These are phyloP conservation scores for Pyropia yezoensis DNA, from an alignment of 23 red algal genomes.

Conservation along the genomic window DNA sequence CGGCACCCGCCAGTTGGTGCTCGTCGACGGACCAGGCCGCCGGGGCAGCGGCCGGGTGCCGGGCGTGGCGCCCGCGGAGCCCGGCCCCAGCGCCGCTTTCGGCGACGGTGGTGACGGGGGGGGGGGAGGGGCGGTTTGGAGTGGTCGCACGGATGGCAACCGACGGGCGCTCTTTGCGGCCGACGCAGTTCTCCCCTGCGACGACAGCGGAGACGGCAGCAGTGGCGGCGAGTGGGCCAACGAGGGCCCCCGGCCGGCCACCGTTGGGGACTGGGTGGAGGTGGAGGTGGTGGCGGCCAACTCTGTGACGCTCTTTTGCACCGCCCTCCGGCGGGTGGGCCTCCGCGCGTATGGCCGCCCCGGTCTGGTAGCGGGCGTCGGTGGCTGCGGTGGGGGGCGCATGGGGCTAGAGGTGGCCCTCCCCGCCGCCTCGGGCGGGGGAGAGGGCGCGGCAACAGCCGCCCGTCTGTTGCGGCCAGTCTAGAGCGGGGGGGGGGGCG, in stretches of 20 bases:
- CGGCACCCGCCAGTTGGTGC: conserved; percentile 11
- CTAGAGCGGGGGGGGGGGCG: too few relatives aligned
- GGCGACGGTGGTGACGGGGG: neutral
- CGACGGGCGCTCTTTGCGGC: conserved; percentile 1
- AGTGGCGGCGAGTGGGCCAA: neutral
- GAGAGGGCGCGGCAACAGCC: too few relatives aligned
- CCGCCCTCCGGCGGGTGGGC: neutral
- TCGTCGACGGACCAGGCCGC: conserved; percentile 11
- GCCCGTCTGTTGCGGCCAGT: too few relatives aligned
- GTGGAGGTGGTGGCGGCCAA: conserved; percentile 2
- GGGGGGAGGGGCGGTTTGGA: neutral
- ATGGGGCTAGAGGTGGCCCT: too few relatives aligned
- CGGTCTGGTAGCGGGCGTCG: too few relatives aligned
- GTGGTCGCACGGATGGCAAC: conserved; percentile 6
- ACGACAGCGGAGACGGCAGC: neutral
- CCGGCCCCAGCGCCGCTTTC: too few relatives aligned
- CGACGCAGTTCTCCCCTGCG: neutral
- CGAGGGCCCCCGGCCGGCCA: neutral
- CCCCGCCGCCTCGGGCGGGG: too few relatives aligned
- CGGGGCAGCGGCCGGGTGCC: neutral
- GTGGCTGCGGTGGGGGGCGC: too few relatives aligned
- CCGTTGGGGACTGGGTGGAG: conserved; percentile 4
- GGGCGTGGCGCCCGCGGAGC: too few relatives aligned
- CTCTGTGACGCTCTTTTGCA: neutral
- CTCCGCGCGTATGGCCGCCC: neutral